phyloP scores from a whole-genome alignment of 2,329 filamentous ascomycete genomes.

The Trichoderma guizhouense region DNA sequence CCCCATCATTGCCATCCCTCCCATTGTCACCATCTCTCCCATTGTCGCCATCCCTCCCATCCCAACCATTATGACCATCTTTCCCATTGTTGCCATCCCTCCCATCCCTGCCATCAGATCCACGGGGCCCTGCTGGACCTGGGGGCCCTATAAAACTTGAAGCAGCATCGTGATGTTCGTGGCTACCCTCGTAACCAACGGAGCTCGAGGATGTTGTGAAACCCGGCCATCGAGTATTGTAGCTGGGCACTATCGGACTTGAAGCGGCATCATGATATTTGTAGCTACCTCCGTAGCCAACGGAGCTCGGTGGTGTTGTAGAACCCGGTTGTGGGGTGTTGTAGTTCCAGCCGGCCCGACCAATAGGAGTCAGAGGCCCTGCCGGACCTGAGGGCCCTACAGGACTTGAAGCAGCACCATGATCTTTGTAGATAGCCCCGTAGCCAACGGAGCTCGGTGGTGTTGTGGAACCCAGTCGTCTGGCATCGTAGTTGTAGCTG shows the following conservation, averaged over 20 bases:
- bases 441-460: too few species aligned
- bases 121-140: not conserved
- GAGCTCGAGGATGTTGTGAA: not conserved
- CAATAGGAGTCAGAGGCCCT: not conserved
- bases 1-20: not conserved
- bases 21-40: not conserved
- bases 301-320: not conserved
- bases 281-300: not conserved
- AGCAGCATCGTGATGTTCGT: not conserved
- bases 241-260: not conserved
- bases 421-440: too few species aligned
- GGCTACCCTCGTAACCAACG: not conserved
- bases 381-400: too few species aligned
- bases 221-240: not conserved
- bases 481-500: too few species aligned
- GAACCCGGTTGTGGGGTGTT: not conserved
- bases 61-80: not conserved
- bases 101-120: not conserved
- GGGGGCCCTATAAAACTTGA: not conserved
- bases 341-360: not conserved
- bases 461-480: too few species aligned
- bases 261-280: not conserved
- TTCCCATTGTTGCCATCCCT: not conserved
- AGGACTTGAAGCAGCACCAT: too few species aligned
- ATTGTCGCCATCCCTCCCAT: too few species aligned